Conservation (phyloP, 2,329 filamentous ascomycete species). For the Diplodia scrobiculata region DNA sequence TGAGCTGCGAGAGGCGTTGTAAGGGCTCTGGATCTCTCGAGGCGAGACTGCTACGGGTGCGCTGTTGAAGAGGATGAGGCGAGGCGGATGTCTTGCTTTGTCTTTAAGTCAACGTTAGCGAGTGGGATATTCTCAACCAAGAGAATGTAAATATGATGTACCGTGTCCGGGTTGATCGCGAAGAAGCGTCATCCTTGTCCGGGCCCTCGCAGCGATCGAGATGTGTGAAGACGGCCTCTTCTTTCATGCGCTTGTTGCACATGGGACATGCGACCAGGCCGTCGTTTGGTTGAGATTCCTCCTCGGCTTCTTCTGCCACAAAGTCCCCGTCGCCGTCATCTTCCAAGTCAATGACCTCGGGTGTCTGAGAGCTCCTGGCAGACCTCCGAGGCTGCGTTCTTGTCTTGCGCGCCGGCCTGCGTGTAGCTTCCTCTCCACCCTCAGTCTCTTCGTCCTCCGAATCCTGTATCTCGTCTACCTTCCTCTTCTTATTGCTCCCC, state of each 20-base stretch:
- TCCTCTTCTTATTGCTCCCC: conserved; percentile 49
- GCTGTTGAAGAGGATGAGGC: conserved; percentile 33
- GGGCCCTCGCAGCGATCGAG: conserved; percentile 66
- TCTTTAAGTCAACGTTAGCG: background rate
- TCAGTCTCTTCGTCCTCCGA: conserved; percentile 47
- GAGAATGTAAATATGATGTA: conserved; percentile 30
- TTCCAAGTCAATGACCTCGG: conserved; percentile 34
- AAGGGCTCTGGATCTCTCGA: conserved; percentile 33
- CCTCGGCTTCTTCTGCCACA: conserved; percentile 44
- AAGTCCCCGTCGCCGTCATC: conserved; percentile 39
- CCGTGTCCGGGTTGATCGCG: conserved; percentile 37
- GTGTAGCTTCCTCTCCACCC: conserved; percentile 50
- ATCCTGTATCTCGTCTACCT: conserved; percentile 53
- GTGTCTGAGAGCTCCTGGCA: conserved; percentile 34
- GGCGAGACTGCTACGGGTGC: conserved; percentile 38
- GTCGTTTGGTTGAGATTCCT: conserved; percentile 58
- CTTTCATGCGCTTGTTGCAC: conserved; percentile 78
- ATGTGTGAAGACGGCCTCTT: conserved; percentile 74
- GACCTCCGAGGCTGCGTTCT: conserved; percentile 39
- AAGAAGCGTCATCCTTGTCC: conserved; percentile 37
- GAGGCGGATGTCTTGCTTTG: conserved; percentile 15
- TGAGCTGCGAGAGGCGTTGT: conserved; percentile 67
- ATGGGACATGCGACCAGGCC: conserved; percentile 82
- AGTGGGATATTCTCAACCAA: background rate
- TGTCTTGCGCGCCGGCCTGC: conserved; percentile 54